Conservation (phyloP, 257 asterid genomes). For the Solanum pimpinellifolium region DNA sequence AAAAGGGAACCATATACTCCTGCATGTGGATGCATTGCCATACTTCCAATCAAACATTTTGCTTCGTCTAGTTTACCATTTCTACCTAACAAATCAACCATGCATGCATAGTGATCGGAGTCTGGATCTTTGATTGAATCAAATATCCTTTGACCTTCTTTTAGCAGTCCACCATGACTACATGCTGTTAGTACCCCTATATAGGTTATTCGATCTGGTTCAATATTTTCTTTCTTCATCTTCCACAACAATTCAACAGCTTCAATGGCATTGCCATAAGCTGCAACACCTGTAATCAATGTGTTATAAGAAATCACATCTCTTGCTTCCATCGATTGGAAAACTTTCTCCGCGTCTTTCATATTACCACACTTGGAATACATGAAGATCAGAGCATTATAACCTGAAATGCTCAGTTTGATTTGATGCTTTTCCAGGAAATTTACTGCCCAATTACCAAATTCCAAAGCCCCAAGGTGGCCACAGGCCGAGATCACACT, state of each 20-base stretch:
- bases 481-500: conserved; percentile 75
- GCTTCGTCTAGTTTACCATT: conserved; percentile 64
- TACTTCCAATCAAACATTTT: conserved; percentile 29
- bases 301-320: conserved; percentile 60
- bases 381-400: conserved; percentile 59
- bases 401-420: conserved; percentile 27
- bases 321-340: conserved; percentile 38
- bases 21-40: conserved; percentile 47
- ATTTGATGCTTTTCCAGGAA: conserved; percentile 22
- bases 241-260: conserved; percentile 34
- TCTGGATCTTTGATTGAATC: conserved; percentile 44
- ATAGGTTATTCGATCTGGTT: conserved; percentile 52
- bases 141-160: conserved; percentile 42
- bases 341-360: conserved; percentile 31
- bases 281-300: conserved; percentile 61
- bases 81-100: conserved; percentile 65
- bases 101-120: conserved; percentile 58
- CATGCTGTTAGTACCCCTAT: conserved; percentile 56
- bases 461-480: conserved; percentile 61
- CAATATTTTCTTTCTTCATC: conserved; percentile 36
- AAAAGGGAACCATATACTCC: conserved; percentile 55
- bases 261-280: conserved; percentile 45
- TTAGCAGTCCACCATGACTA: conserved; percentile 58
- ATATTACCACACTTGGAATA: conserved; percentile 74
- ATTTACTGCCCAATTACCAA: conserved; percentile 39